phyloP scores from a whole-genome alignment of 495 filamentous ascomycete genomes.

The Hypoxylon lienhwacheense region DNA sequence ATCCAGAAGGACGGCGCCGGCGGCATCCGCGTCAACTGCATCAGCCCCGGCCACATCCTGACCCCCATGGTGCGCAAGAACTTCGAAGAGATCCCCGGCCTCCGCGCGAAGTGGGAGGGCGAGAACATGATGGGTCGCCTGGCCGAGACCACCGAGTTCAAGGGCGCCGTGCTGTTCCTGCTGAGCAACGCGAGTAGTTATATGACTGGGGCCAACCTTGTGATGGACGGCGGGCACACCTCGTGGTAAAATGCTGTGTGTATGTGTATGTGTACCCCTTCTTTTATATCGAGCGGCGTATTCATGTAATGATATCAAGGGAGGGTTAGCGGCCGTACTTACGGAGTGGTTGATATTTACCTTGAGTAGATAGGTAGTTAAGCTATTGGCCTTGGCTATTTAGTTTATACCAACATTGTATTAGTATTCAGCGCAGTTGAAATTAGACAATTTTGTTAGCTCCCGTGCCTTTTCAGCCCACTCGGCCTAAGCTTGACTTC shows the following conservation, averaged over 20 bases:
- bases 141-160: slow-evolving; percentile 66
- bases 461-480: too few species aligned
- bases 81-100: slow-evolving; percentile 64
- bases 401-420: too few species aligned
- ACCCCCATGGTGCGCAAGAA: slow-evolving; percentile 72
- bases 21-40: slow-evolving; percentile 67
- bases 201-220: slow-evolving; percentile 66
- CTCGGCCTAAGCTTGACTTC: too few species aligned
- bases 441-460: too few species aligned
- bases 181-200: slow-evolving; percentile 69
- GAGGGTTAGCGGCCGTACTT: neutral
- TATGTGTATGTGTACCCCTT: too few species aligned
- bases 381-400: too few species aligned
- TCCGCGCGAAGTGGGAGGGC: slow-evolving; percentile 61
- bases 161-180: slow-evolving; percentile 59
- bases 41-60: slow-evolving; percentile 70
- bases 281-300: neutral
- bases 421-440: too few species aligned
- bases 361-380: too few species aligned
- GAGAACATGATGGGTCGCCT: slow-evolving; percentile 73
- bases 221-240: slow-evolving; percentile 67
- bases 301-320: neutral
- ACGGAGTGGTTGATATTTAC: too few species aligned
- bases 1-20: slow-evolving; percentile 44
- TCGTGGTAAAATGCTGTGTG: slow-evolving; percentile 44